These are phyloP conservation scores for Triangularia setosa DNA, from an alignment of 2,329 filamentous ascomycete genomes.

Conservation along the genomic window DNA sequence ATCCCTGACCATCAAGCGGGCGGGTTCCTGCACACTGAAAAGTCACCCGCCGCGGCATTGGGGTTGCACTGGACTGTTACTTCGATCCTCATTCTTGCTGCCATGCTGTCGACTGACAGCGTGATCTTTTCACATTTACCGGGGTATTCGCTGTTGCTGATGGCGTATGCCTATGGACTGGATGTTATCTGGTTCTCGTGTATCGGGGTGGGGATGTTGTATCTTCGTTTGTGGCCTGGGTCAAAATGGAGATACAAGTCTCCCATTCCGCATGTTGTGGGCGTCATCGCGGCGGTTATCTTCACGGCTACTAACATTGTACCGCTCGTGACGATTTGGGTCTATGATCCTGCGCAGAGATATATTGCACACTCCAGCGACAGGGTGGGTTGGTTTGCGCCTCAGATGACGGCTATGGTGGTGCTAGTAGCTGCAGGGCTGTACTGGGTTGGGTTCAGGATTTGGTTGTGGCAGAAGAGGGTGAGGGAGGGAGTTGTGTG, in stretches of 20 bases:
- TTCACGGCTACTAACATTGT: slow-evolving; percentile 12
- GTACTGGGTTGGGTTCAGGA: slow-evolving; percentile 18
- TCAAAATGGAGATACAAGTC: slow-evolving; percentile 17
- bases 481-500: slow-evolving; percentile 7
- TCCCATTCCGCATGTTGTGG: slow-evolving; percentile 15
- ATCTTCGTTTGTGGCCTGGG: slow-evolving; percentile 15
- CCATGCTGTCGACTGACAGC: slow-evolving; percentile 6
- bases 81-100: slow-evolving; percentile 13
- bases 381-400: slow-evolving; percentile 15
- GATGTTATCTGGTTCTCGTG: slow-evolving; percentile 19
- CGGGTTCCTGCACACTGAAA: slow-evolving; percentile 10
- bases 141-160: slow-evolving; percentile 12
- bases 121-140: slow-evolving; percentile 7
- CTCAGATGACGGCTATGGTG: slow-evolving; percentile 11
- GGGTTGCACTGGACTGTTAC: slow-evolving; percentile 18
- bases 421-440: slow-evolving; percentile 4
- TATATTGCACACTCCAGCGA: slow-evolving; percentile 9
- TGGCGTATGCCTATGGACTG: slow-evolving; percentile 15
- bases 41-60: slow-evolving; percentile 16
- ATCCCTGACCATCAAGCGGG: slow-evolving; percentile 6
- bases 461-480: slow-evolving; percentile 15
- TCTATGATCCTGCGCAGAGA: slow-evolving; percentile 10
- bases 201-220: slow-evolving; percentile 16
- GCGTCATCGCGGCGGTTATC: slow-evolving; percentile 10
- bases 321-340: slow-evolving; percentile 17